These are phyloP conservation scores for Urtica urens DNA, from an alignment of 306 rosid genomes.

Conservation along the genomic window DNA sequence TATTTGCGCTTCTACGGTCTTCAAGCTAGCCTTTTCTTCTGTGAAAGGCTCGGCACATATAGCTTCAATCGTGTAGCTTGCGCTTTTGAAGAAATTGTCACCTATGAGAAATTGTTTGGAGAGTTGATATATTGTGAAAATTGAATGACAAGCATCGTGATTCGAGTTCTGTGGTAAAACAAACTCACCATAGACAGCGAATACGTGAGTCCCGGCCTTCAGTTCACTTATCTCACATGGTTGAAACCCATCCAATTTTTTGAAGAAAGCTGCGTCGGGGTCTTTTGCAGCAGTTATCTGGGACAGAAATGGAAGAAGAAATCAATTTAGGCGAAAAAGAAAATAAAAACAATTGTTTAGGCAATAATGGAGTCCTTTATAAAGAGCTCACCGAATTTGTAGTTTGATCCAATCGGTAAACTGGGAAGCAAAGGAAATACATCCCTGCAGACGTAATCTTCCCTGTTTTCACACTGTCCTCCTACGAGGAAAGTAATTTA, in stretches of 20 bases:
- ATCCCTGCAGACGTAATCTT: constrained; percentile 90
- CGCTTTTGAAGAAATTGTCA: constrained; percentile 96
- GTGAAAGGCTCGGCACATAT: constrained; percentile 60
- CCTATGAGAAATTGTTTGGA: constrained; percentile 38
- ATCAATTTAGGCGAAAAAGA: constrained; percentile 8
- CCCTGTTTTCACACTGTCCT: constrained; percentile 80
- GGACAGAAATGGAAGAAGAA: constrained; percentile 14
- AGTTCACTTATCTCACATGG: constrained; percentile 85
- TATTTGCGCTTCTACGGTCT: constrained; percentile 67
- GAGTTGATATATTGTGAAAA: constrained; percentile 1
- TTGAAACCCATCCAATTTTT: constrained; percentile 85
- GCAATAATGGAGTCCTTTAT: neutral
- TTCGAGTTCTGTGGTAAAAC: neutral
- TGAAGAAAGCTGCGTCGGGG: constrained; percentile 89
- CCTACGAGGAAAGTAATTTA: constrained; percentile 36
- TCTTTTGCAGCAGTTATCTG: constrained; percentile 89
- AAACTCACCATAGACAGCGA: constrained; percentile 82
- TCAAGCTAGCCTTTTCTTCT: constrained; percentile 67
- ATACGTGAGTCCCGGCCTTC: constrained; percentile 89
- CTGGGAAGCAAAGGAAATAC: constrained; percentile 98
- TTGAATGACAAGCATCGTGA: constrained; percentile 19
- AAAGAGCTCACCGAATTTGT: constrained; percentile 57
- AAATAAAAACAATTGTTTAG: neutral
- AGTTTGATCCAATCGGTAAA: constrained; percentile 82
- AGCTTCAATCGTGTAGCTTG: constrained; percentile 81